Evolutionary conservation across 441 rosid genomes (phyloP).

Genomic region (Mallotus repandus): DNA sequence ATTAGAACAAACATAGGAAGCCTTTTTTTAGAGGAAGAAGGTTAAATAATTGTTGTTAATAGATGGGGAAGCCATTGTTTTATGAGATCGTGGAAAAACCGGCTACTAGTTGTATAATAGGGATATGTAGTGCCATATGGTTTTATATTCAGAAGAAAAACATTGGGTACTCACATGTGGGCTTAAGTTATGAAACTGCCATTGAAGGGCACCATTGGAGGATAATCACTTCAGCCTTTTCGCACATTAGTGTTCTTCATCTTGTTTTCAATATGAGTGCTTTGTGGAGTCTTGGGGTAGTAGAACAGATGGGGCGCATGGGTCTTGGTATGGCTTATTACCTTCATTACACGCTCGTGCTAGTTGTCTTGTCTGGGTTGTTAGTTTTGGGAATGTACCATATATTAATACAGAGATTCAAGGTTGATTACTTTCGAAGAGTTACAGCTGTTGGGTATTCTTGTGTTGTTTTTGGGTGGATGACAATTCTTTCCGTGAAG

Average conservation of each 20-base stretch:
- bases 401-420: slow-evolving; percentile 64
- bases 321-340: slow-evolving; percentile 84
- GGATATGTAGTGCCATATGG: slow-evolving; percentile 75
- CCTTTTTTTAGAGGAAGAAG: slow-evolving; percentile 2
- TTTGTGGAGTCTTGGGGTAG: slow-evolving; percentile 91
- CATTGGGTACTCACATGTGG: slow-evolving; percentile 86
- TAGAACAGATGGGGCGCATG: slow-evolving; percentile 63
- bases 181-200: slow-evolving; percentile 81
- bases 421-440: slow-evolving; percentile 79
- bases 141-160: slow-evolving; percentile 85
- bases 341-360: slow-evolving; percentile 83
- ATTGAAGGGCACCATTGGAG: slow-evolving; percentile 90
- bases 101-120: slow-evolving; percentile 78
- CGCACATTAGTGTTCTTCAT: slow-evolving; percentile 87
- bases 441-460: slow-evolving; percentile 98
- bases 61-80: slow-evolving; percentile 84
- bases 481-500: slow-evolving; percentile 90
- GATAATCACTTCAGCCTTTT: slow-evolving; percentile 84
- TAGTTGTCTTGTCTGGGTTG: slow-evolving; percentile 67
- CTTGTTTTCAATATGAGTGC: slow-evolving; percentile 97
- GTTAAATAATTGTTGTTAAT: slow-evolving; percentile 10
- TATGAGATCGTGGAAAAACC: slow-evolving; percentile 86
- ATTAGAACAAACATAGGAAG: neutral
- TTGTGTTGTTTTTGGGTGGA: slow-evolving; percentile 98
- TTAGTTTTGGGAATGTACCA: slow-evolving; percentile 78